Base-by-base conservation (phyloP, 164 flowering plant species). In the Tetracentron sinense region DNA sequence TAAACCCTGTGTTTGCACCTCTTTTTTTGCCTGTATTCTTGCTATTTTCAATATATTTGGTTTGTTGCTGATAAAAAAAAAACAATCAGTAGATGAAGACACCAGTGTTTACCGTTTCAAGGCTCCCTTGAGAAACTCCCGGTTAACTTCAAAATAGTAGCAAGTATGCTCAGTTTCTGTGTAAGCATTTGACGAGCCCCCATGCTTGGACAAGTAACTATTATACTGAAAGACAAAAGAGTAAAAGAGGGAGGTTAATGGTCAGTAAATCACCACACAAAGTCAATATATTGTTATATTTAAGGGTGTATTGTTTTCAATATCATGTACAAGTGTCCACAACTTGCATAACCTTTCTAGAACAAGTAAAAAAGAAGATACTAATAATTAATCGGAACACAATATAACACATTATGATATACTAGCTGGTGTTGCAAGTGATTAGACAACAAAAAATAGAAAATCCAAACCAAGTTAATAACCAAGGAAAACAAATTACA, bases 181-280 rank as follows among this genome's bases (percentile, higher is more conserved):
- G 72, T 82, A 92, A 55, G 97, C 99, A 83, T 95, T 95, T 63
- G 99, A 86, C 11, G 92, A 88, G 29, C 97, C 99, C 54, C 97
- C 99, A 66, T 92, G 97, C 85, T 92, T 90, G 72, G 99, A 89
- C 81, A 95, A 82, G 76, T 83, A 95, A 80, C 97, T 90, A 75
- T 92, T 97, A 85, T 95, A 92, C 97, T 94, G 35, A 30, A 59
- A 71, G 60, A 60, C 47, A 64, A 69, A 62, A 63, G 21, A 42
- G 52, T 8, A 52, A 49, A 54, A 58, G 57, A 16, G 11, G 44
- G 49, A 65, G 21, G 20, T 64, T 20, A 22, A 49, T 15, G 10
- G 42, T 20, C 12, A 51, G 10, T 1, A 52, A 33, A 57, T 30
- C 19, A 60, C 28, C 42, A 61, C 30, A 33, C 20, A 58, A 10